Evolutionary conservation across 257 asterid genomes (phyloP).

Genomic region (Fraxinus anomala): DNA sequence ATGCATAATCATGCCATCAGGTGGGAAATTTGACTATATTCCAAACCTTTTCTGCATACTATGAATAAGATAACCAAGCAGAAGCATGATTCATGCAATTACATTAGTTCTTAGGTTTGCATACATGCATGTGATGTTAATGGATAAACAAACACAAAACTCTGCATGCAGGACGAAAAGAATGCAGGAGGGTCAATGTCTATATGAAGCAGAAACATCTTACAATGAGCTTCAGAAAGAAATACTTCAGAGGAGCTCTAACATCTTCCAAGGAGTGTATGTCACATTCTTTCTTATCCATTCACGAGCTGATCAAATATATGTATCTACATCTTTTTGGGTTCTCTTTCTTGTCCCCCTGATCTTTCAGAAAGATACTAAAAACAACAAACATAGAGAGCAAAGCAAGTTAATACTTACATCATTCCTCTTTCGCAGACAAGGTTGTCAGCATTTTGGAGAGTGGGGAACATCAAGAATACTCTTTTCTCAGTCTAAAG

Average conservation of each 20-base stretch:
- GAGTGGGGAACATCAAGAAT: slow-evolving; percentile 31
- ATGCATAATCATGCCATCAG: slow-evolving; percentile 60
- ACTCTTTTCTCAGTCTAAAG: slow-evolving; percentile 47
- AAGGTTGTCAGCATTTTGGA: slow-evolving; percentile 46
- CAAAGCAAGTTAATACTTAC: slow-evolving; percentile 8
- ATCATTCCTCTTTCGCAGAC: slow-evolving; percentile 42
- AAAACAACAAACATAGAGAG: slow-evolving; percentile 8
- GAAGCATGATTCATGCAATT: neutral
- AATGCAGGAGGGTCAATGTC: slow-evolving; percentile 44
- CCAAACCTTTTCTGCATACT: neutral
- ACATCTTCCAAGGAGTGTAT: slow-evolving; percentile 58
- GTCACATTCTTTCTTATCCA: neutral
- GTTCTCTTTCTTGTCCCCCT: slow-evolving; percentile 4
- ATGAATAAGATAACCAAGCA: neutral
- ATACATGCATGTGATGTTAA: neutral
- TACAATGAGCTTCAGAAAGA: slow-evolving; percentile 49
- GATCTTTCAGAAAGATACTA: neutral
- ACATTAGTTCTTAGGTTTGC: neutral
- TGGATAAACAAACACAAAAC: slow-evolving; percentile 15
- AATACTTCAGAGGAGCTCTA: slow-evolving; percentile 56
- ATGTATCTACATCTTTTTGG: neutral
- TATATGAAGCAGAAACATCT: slow-evolving; percentile 47
- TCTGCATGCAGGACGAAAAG: slow-evolving; percentile 46
- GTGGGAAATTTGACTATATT: slow-evolving; percentile 20
- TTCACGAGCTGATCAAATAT: neutral